Percentiles rank a stretch among this genome's conserved stretches.
Evolutionary conservation across 1,139 yeast genomes (phyloP).

Genomic region (Candida mesenterica): DNA sequence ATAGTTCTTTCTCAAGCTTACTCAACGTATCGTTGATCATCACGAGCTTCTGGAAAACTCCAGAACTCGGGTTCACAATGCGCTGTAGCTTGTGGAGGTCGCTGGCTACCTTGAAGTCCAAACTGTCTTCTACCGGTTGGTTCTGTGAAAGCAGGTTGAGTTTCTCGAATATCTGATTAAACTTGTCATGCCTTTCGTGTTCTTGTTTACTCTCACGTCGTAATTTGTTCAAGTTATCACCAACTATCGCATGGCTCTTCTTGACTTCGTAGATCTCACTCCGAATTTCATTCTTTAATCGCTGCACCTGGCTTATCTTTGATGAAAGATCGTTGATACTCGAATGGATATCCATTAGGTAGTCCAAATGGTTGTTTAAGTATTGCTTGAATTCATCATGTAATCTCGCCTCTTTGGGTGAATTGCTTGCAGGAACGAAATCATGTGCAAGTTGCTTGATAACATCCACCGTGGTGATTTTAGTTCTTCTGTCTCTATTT

Average conservation of each 20-base stretch:
- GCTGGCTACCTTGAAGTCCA: slow-evolving; percentile 11
- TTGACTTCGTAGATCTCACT: slow-evolving; percentile 37
- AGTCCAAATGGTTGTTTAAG: slow-evolving; percentile 27
- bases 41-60: slow-evolving; percentile 35
- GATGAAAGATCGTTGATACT: slow-evolving; percentile 41
- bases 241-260: slow-evolving; percentile 37
- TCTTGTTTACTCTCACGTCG: slow-evolving; percentile 30
- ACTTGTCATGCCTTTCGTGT: slow-evolving; percentile 24
- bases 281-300: slow-evolving; percentile 41
- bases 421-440: slow-evolving; percentile 23
- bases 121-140: slow-evolving; percentile 4
- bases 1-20: slow-evolving; percentile 18
- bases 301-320: slow-evolving; percentile 37
- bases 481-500: slow-evolving; percentile 26
- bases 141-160: slow-evolving; percentile 4
- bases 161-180: slow-evolving; percentile 15
- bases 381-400: slow-evolving; percentile 35
- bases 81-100: slow-evolving; percentile 14
- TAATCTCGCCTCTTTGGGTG: slow-evolving; percentile 14
- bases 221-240: slow-evolving; percentile 37
- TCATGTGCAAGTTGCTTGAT: slow-evolving; percentile 30
- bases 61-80: slow-evolving; percentile 39
- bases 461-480: slow-evolving; percentile 38
- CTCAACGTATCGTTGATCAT: slow-evolving; percentile 33
- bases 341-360: slow-evolving; percentile 37